Evolutionary conservation across 2,329 filamentous ascomycete genomes (phyloP), one percentile per base, ranked within the genome.

Genomic region (Cladosporium austrohemisphaericum): DNA sequence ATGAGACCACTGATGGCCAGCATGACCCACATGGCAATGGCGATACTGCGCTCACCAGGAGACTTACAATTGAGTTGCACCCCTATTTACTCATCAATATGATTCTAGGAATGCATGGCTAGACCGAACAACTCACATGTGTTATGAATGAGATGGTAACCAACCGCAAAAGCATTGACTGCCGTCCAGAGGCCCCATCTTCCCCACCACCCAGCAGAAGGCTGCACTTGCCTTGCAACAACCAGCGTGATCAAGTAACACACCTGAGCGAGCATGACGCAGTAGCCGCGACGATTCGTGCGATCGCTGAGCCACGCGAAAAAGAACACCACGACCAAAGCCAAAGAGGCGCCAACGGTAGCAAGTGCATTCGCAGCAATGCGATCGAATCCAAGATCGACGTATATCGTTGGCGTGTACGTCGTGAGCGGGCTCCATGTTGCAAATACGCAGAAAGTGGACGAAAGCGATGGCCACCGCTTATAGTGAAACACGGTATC

Each of bases 121-220:
- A n/a, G n/a, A 35, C 13, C 16, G 32, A 35, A 26, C 4, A 7
- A 45, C 31, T 35, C 63, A 76, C 75, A 79, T 0, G 73, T 69
- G 58, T 78, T 79, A 48, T 78, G 74, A 1, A 76, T 67, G 0
- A 76, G 76, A 58, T 79, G 76, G 53, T 78, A 79, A 0, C 76
- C 73, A 7, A 78, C 76, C 0, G 76, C 74, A 29, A 78, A 70
- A 1, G 64, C 64, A 57, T 79, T 78, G 3, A 78, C 68, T 0
- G 66, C 65, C 3, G 76, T 79, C 76, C 76, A 78, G 5, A 79
- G 60, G 0, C 68, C 74, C 65, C 73, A 76, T 9, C 69, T 68
- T 6, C 68, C 68, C 76, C 76, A 79, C 52, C 68, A 71, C 0
- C 71, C 70, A 0, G 73, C 70, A 38, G 69, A 64, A 0, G 71